Percentiles rank a stretch among this genome's conserved stretches.
These are phyloP conservation scores for Lophiotrema nucula DNA, from an alignment of 495 filamentous ascomycete species.

Conservation along the genomic window DNA sequence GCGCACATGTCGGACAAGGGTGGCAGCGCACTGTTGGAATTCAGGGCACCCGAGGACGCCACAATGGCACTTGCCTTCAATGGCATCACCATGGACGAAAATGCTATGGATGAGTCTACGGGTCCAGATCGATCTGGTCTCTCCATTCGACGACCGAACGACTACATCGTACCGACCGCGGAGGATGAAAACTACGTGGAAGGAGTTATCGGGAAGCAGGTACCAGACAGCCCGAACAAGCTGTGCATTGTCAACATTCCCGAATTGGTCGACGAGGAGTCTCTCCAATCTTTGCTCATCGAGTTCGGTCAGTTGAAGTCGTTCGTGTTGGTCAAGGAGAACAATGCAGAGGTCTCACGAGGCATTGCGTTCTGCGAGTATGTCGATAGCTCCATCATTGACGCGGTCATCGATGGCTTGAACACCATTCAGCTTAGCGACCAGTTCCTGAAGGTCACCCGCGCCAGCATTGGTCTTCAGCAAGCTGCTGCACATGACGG, in stretches of 20 bases:
- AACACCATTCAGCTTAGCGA: constrained; percentile 92
- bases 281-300: constrained; percentile 82
- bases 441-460: constrained; percentile 70
- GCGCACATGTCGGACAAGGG: constrained; percentile 77
- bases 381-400: constrained; percentile 69
- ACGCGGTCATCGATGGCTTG: constrained; percentile 85
- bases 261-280: constrained; percentile 80
- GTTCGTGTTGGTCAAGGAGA: constrained; percentile 88
- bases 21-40: constrained; percentile 83
- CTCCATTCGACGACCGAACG: constrained; percentile 85
- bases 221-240: constrained; percentile 91
- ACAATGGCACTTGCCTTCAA: constrained; percentile 90
- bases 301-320: constrained; percentile 92
- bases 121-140: constrained; percentile 58
- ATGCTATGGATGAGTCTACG: constrained; percentile 47
- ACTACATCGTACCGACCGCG: constrained; percentile 93
- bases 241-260: constrained; percentile 90
- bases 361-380: constrained; percentile 98
- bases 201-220: constrained; percentile 73
- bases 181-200: constrained; percentile 69
- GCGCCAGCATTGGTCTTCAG: constrained; percentile 87
- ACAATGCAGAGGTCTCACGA: constrained; percentile 77
- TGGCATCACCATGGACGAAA: constrained; percentile 79
- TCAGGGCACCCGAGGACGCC: constrained; percentile 81
- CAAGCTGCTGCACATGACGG: constrained; percentile 89